A percentile compares a stretch with the other conserved stretches of the same genome.
Conservation (phyloP, 208 protist species). For the Wallacemonas sp. region DNA sequence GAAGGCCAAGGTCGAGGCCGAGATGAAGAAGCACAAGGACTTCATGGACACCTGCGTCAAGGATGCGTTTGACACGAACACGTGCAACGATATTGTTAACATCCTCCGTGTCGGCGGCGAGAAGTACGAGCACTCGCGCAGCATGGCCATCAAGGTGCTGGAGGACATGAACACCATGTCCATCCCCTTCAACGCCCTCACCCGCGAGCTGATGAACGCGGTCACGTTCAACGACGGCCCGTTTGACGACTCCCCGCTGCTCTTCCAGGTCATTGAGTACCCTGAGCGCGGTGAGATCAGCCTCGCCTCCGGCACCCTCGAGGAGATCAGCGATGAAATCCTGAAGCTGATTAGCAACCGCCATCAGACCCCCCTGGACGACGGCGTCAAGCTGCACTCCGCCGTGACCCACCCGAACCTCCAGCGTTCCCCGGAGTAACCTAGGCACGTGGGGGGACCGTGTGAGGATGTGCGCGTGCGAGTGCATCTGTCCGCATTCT, state of each 20-base stretch:
- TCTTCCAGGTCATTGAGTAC: constrained; percentile 89
- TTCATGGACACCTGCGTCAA: constrained; percentile 54
- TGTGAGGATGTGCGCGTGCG: too few species aligned
- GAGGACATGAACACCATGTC: constrained; percentile 89
- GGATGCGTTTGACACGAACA: constrained; percentile 65
- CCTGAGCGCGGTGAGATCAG: constrained; percentile 90
- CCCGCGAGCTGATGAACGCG: constrained; percentile 68
- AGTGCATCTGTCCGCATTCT: too few species aligned
- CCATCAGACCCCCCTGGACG: constrained; percentile 85
- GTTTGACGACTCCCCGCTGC: constrained; percentile 82
- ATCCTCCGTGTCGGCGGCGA: constrained; percentile 86
- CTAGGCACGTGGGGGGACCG: background rate
- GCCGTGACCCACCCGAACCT: constrained; percentile 81
- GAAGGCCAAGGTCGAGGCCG: constrained; percentile 59
- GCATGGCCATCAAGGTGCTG: constrained; percentile 74
- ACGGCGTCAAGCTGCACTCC: constrained; percentile 65
- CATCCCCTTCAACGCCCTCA: constrained; percentile 73
- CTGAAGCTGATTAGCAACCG: constrained; percentile 81
- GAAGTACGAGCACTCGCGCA: constrained; percentile 65
- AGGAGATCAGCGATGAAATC: constrained; percentile 61
- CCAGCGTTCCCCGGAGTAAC: constrained; percentile 81
- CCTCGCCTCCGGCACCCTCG: constrained; percentile 48
- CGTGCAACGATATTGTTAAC: constrained; percentile 90
- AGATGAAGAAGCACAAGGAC: constrained; percentile 71
- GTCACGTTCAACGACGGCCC: constrained; percentile 80